Evolutionary conservation across 1,284 basidiomycete genomes (phyloP).

Genomic region (Trichosporon coremiiforme): DNA sequence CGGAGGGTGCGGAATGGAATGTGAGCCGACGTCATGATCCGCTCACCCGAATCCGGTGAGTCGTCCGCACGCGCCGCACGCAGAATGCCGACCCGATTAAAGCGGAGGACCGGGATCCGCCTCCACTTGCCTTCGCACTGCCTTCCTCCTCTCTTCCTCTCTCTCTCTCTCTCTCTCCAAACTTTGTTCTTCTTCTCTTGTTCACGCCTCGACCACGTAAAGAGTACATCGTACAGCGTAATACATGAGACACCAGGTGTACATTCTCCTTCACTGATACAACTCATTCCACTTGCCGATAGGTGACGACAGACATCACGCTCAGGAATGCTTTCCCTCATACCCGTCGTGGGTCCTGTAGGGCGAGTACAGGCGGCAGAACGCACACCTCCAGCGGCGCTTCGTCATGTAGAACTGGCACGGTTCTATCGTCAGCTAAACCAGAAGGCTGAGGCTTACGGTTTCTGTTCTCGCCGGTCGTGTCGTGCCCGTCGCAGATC

Average conservation of each 20-base stretch:
- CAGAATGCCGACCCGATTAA: slow-evolving; percentile 7
- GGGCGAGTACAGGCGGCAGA: slow-evolving; percentile 8
- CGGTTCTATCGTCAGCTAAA: not conserved
- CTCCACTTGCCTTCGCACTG: slow-evolving; percentile 1
- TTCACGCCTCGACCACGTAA: not conserved
- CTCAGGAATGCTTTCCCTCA: slow-evolving; percentile 1
- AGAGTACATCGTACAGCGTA: not conserved
- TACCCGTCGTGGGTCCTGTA: slow-evolving; percentile 13
- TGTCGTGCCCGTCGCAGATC: slow-evolving; percentile 11
- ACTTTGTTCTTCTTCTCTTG: not conserved
- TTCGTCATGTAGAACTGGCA: slow-evolving; percentile 18
- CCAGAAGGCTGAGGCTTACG: not conserved
- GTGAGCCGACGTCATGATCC: slow-evolving; percentile 11
- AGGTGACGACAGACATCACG: not conserved
- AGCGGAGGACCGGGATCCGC: not conserved
- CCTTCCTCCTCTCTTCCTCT: not conserved
- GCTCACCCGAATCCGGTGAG: not conserved
- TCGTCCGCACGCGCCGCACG: not conserved
- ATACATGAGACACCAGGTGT: not conserved
- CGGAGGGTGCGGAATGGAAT: slow-evolving; percentile 14
- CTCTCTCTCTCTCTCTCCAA: not conserved
- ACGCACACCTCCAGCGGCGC: slow-evolving; percentile 5
- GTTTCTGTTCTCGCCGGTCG: not conserved
- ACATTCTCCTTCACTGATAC: not conserved
- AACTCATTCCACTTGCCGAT: not conserved